These are phyloP conservation scores for Bonia amplexicaulis DNA, from an alignment of 176 grass and related monocot genomes.

Conservation along the genomic window DNA sequence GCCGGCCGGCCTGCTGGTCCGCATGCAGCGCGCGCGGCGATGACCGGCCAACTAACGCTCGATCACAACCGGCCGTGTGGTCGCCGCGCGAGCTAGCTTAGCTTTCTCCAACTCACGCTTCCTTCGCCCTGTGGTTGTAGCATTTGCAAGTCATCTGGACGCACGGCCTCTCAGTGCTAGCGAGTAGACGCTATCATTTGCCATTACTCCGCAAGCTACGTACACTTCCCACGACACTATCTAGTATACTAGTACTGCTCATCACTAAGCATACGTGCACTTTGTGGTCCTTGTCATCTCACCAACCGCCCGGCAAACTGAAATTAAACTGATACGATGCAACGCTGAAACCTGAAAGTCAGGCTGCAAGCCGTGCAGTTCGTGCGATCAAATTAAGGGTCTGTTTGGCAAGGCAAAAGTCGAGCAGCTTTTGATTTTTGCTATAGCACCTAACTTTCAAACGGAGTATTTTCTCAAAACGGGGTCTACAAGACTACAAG, in stretches of 20 bases:
- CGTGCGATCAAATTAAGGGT: not conserved
- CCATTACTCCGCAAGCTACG: conserved; percentile 23
- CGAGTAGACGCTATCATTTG: conserved; percentile 15
- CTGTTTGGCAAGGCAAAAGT: too few species aligned
- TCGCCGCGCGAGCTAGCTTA: not conserved
- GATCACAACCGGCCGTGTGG: not conserved
- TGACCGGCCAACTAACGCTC: conserved; percentile 27
- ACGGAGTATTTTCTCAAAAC: too few species aligned
- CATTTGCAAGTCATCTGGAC: conserved; percentile 31
- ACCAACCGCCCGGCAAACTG: not conserved
- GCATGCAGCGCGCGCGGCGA: conserved; percentile 1
- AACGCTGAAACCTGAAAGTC: not conserved
- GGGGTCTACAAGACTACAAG: too few species aligned
- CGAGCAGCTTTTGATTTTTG: too few species aligned
- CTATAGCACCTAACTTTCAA: too few species aligned
- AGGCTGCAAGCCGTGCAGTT: not conserved
- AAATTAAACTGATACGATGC: not conserved
- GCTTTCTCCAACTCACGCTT: conserved; percentile 41
- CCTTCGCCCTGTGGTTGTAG: conserved; percentile 7
- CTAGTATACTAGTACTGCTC: not conserved
- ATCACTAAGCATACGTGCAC: not conserved
- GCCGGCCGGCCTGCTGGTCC: not conserved
- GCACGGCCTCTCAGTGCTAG: not conserved
- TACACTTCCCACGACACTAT: not conserved
- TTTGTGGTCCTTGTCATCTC: not conserved